These are phyloP conservation scores for Globisporangium echinulatum DNA, from an alignment of 352 stramenopile genomes.

Conservation along the genomic window DNA sequence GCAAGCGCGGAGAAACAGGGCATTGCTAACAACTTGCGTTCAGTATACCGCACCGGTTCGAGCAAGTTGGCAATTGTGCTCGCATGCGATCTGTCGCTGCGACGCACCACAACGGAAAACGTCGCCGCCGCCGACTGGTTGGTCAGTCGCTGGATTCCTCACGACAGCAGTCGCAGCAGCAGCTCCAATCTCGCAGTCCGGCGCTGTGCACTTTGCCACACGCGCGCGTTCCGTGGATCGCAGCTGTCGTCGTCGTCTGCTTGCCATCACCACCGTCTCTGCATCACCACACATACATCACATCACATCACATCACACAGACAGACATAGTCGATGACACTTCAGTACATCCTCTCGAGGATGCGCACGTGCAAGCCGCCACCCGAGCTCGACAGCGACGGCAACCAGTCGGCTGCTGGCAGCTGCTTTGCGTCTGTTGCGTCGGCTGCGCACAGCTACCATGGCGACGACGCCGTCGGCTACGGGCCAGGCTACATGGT, in stretches of 20 bases:
- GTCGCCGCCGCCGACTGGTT: too few species aligned
- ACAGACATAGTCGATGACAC: conserved; percentile 5
- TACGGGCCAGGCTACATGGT: conserved; percentile 84
- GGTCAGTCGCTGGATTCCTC: neutral
- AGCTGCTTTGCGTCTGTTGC: conserved; percentile 70
- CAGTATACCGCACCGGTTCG: neutral
- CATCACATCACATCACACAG: neutral
- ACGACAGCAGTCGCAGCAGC: neutral
- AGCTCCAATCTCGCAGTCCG: neutral
- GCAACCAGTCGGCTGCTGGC: conserved; percentile 1
- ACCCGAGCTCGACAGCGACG: conserved; percentile 24
- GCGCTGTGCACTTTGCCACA: neutral
- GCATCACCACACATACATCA: neutral
- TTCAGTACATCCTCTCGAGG: conserved; percentile 61
- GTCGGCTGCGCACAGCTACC: conserved; percentile 71
- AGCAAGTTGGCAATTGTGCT: neutral
- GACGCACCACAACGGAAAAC: neutral
- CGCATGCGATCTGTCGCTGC: neutral
- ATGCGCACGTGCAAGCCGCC: conserved; percentile 69
- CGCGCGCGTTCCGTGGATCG: too few species aligned
- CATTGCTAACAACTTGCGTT: neutral
- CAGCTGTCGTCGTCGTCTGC: too few species aligned
- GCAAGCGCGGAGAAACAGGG: neutral
- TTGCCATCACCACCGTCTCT: neutral
- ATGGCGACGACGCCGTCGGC: conserved; percentile 82